Evolutionary conservation across 495 filamentous ascomycete species (phyloP).

Genomic region (Annulohypoxylon moriforme): DNA sequence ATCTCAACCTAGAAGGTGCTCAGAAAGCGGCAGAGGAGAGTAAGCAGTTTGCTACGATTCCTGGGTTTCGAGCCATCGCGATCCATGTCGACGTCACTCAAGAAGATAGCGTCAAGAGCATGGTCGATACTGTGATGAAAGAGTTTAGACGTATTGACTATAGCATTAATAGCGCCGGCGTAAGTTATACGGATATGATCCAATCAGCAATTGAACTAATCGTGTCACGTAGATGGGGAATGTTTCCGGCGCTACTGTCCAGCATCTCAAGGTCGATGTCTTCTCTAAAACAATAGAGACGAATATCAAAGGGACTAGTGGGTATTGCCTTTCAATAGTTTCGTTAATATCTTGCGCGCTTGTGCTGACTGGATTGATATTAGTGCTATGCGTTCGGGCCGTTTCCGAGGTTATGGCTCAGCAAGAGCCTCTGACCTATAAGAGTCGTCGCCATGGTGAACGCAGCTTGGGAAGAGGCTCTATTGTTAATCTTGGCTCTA

Average conservation of each 20-base stretch:
- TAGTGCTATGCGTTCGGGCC: constrained; percentile 23
- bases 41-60: constrained; percentile 40
- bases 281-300: constrained; percentile 10
- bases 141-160: constrained; percentile 41
- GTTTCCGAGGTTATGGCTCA: constrained; percentile 53
- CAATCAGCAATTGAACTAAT: neutral
- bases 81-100: constrained; percentile 51
- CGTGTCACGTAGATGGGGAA: neutral
- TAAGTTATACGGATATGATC: neutral
- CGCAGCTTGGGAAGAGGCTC: constrained; percentile 39
- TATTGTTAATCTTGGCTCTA: constrained; percentile 45
- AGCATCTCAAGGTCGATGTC: neutral
- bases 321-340: too few relatives aligned
- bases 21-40: constrained; percentile 41
- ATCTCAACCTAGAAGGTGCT: constrained; percentile 47
- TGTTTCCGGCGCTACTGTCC: neutral
- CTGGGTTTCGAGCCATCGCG: constrained; percentile 37
- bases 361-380: too few relatives aligned
- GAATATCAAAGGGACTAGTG: constrained; percentile 21
- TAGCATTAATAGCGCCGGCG: constrained; percentile 21
- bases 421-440: constrained; percentile 47
- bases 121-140: constrained; percentile 42
- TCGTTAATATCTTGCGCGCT: too few relatives aligned
- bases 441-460: constrained; percentile 27
- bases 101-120: constrained; percentile 44